phyloP scores from a whole-genome alignment of 768 basidiomycete genomes.

The Daedaleopsis nitida region DNA sequence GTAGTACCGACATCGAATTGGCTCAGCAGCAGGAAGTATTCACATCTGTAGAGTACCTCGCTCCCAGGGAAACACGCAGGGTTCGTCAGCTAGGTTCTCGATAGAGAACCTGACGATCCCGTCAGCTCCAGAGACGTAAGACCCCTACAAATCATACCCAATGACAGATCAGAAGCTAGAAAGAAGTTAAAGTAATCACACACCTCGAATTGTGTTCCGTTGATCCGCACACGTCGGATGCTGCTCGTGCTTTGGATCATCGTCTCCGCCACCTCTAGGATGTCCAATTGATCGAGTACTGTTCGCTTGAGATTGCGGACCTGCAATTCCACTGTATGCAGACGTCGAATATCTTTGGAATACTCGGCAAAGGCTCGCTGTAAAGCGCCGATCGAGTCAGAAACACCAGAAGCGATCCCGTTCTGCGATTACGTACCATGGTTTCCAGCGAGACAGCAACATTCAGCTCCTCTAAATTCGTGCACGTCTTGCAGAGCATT shows the following conservation, averaged over 20 bases:
- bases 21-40: too few species aligned
- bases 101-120: constrained; percentile 5
- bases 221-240: constrained; percentile 13
- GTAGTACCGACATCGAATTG: too few species aligned
- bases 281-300: too few species aligned
- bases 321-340: constrained; percentile 1
- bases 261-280: neutral
- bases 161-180: neutral
- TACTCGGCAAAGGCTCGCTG: neutral
- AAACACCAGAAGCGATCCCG: neutral
- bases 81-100: neutral
- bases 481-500: constrained; percentile 35
- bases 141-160: constrained; percentile 3
- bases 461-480: constrained; percentile 38
- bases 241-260: neutral
- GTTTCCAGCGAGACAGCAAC: constrained; percentile 34
- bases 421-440: constrained; percentile 33
- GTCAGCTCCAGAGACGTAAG: neutral
- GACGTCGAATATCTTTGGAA: neutral
- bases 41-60: neutral
- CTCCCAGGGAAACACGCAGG: constrained; percentile 5
- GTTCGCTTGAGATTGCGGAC: constrained; percentile 3
- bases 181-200: neutral
- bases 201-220: constrained; percentile 18
- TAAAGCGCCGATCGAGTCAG: too few species aligned